A percentile compares a stretch with the other conserved stretches of the same genome.
phyloP scores from a whole-genome alignment of 495 filamentous ascomycete genomes.

The Penicillium malachiteum region DNA sequence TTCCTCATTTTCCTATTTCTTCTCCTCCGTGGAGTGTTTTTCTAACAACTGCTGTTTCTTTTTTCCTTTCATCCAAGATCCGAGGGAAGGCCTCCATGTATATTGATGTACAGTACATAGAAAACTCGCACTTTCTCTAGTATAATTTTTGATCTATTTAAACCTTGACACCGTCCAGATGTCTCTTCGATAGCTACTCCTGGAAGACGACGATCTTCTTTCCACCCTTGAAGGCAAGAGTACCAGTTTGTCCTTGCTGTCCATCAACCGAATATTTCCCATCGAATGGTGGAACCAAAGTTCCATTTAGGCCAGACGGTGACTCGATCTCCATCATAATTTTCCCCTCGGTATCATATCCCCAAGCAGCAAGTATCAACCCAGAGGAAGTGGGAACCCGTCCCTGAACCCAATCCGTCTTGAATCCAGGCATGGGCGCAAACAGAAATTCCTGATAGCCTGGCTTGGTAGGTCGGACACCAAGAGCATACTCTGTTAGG shows the following conservation, averaged over 20 bases:
- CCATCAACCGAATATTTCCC: too few relatives aligned
- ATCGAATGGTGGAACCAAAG: too few relatives aligned
- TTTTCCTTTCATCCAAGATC: slow-evolving; percentile 2
- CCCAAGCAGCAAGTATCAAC: neutral
- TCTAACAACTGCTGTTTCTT: slow-evolving; percentile 10
- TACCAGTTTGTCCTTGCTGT: too few relatives aligned
- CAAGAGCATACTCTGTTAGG: slow-evolving; percentile 4
- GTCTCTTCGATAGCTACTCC: too few relatives aligned
- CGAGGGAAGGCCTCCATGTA: slow-evolving; percentile 17
- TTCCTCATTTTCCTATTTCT: slow-evolving; percentile 11
- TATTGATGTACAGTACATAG: slow-evolving; percentile 39
- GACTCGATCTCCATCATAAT: neutral
- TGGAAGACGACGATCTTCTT: too few relatives aligned
- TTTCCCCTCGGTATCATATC: neutral
- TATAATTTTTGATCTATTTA: too few relatives aligned
- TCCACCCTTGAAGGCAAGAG: too few relatives aligned
- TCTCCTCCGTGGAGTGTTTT: slow-evolving; percentile 12
- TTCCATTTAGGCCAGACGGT: neutral
- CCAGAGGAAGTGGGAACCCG: slow-evolving; percentile 3
- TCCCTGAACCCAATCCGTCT: slow-evolving; percentile 9
- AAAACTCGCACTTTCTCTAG: slow-evolving; percentile 21
- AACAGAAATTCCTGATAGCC: slow-evolving; percentile 1
- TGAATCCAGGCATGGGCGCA: slow-evolving; percentile 1
- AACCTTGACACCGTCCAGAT: too few relatives aligned
- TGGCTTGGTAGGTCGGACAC: slow-evolving; percentile 1